Evolutionary conservation across 352 stramenopile species (phyloP).

Genomic region (Globisporangium spinosum): DNA sequence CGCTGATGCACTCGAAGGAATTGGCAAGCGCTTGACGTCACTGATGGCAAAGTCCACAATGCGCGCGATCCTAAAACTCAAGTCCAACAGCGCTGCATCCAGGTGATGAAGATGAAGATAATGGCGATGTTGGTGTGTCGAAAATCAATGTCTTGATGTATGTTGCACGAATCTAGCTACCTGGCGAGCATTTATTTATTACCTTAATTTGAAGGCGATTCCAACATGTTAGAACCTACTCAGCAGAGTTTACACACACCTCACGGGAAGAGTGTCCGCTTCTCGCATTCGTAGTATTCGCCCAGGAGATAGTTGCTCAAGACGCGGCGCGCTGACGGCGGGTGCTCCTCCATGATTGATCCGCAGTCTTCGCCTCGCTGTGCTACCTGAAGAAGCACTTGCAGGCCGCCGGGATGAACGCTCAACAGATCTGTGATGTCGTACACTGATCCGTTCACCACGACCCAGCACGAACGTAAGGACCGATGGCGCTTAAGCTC

Average conservation of each 20-base stretch:
- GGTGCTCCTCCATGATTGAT: slow-evolving; percentile 50
- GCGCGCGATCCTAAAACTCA: slow-evolving; percentile 65
- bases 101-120: slow-evolving; percentile 4
- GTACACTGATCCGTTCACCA: slow-evolving; percentile 86
- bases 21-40: slow-evolving; percentile 40
- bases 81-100: slow-evolving; percentile 10
- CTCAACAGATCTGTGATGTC: slow-evolving; percentile 89
- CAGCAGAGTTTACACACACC: not conserved
- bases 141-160: not conserved
- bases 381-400: slow-evolving; percentile 54
- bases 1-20: slow-evolving; percentile 41
- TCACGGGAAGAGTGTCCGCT: slow-evolving; percentile 27
- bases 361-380: slow-evolving; percentile 49
- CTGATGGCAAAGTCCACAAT: slow-evolving; percentile 67
- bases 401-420: slow-evolving; percentile 84
- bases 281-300: slow-evolving; percentile 61
- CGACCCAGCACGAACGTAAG: slow-evolving; percentile 87
- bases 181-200: not conserved
- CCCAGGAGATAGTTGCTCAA: slow-evolving; percentile 58
- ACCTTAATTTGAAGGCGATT: not conserved
- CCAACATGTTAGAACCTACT: not conserved
- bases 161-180: not conserved
- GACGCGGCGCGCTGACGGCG: slow-evolving; percentile 36
- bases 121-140: not conserved
- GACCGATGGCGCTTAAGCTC: slow-evolving; percentile 84